Base-by-base conservation (phyloP, 441 rosid genomes). In the Macaranga tanarius region DNA sequence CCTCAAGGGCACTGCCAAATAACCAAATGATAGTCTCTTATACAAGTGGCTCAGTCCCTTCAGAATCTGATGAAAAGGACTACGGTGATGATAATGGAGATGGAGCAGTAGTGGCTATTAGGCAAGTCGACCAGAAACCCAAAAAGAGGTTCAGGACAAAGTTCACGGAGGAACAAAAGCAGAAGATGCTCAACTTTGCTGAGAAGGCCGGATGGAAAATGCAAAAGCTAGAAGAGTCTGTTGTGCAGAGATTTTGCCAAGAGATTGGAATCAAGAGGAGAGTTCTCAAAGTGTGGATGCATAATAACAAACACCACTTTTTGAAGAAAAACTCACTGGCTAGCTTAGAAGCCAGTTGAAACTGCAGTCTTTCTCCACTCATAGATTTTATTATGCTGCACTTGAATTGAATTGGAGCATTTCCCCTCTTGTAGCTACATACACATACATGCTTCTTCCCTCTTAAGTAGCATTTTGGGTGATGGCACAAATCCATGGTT, bases 261-360 rank as follows among this genome's bases (percentile, higher is more conserved):
- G 95, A 90, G 79, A 67, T 86, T 75, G 93, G 98, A 47, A 83
- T 92, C 55, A 86, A 84, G 78, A 89, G 98, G 73, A 83, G 86
- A 78, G 93, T 89, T 10, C 93, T 92, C 54, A 90, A 89, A 81
- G 93, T 90, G 42, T 92, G 98, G 96, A 90, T 92, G 92, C 92
- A 90, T 71, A 92, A 92, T 78, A 90, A 90, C 81, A 90, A 92
- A 70, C 86, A 90, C 54, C 80, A 67, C 67, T 78, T 82, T 38
- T 80, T 84, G 56, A 85, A 81, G 84, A 86, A 83, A 65, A 77
- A 63, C 42, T 57, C 59, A 44, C 16, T 54, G 34, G 17, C 17
- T 69, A 48, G 17, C 11, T 59, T 60, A 51, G 62, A 77, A 50
- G 70, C 23, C 45, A 42, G 7, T 59, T 59, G 57, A 20, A 52